Evolutionary conservation across 768 basidiomycete species (phyloP), one percentile per base, ranked within the genome.

Genomic region (Leccinellum rugosiceps): DNA sequence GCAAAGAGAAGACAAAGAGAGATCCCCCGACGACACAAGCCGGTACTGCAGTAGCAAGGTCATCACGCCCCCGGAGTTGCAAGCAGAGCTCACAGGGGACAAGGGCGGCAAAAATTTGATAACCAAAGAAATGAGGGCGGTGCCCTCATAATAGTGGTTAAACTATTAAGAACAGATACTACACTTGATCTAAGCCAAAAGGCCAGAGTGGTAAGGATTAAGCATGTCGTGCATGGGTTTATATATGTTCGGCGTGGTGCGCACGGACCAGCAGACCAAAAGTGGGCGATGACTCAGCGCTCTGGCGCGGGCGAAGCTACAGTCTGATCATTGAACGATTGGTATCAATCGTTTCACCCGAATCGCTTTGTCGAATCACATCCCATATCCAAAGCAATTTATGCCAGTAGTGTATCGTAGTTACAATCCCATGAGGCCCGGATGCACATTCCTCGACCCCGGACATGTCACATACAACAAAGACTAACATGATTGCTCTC

Each of bases 151-250:
- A 80, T 79, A 81, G 80, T 79, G 78, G 80, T 72, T 81, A 72
- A 62, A 75, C 80, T 83, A 77, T 78, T 77, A 82, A 83, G 80
- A 83, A 84, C 82, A 84, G 83, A 84, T 84, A 84, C 83, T 84
- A 84, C 83, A 84, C 83, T 84, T 84, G 83, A 84, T 84, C 83
- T 83, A 83, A 84, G 82, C 83, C 83, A 83, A 81, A 80, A 81
- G 81, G 81, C 81, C 80, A 69, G 61, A 63, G 59, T 67, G 62
- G 63, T 61, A 53, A 65, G 31, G 64, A 80, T 46, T 17, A 26
- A 3, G 0, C 0, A 1, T 1, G 53, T 43, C 38, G 5, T 8
- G 3, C 43, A 4, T 3, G 21, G 19, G 43, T 21, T 44, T 44
- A 44, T 44, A 59, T 68, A 62, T 10, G 30, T 9, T 9, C 1